Evolutionary conservation across 352 stramenopile species (phyloP).

Genomic region (Pythium folliculosum): DNA sequence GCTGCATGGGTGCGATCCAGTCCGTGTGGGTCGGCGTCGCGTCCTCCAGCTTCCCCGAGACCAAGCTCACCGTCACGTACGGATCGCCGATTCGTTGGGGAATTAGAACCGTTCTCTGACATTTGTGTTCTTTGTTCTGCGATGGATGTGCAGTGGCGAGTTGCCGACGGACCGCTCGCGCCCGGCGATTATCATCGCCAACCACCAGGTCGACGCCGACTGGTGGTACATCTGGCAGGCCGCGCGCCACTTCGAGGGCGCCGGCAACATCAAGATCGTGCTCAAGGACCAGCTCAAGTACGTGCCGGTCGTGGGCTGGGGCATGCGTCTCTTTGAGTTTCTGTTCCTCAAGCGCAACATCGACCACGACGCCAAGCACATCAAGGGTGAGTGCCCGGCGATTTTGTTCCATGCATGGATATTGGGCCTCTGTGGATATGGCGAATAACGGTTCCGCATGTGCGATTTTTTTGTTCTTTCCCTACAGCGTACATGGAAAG

Average conservation of each 20-base stretch:
- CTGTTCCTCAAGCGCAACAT: constrained; percentile 87
- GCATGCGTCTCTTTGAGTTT: constrained; percentile 90
- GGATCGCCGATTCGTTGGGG: neutral
- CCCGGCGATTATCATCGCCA: constrained; percentile 87
- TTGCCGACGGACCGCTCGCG: constrained; percentile 71
- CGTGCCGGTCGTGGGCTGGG: constrained; percentile 88
- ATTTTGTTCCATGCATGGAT: neutral
- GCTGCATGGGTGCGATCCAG: constrained; percentile 68
- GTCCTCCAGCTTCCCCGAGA: constrained; percentile 82
- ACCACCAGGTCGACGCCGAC: constrained; percentile 92
- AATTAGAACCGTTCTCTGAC: constrained; percentile 1
- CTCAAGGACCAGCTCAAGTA: constrained; percentile 91
- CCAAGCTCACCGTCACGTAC: constrained; percentile 78
- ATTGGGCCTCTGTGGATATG: neutral
- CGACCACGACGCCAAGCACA: constrained; percentile 68
- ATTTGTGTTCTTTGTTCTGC: constrained; percentile 9
- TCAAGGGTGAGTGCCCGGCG: constrained; percentile 38
- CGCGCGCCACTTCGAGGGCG: constrained; percentile 52
- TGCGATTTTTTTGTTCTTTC: neutral
- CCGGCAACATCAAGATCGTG: constrained; percentile 91
- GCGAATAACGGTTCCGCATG: neutral
- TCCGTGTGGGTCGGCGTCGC: constrained; percentile 88
- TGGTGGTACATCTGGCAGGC: constrained; percentile 94
- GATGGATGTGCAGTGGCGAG: constrained; percentile 47
- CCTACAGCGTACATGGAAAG: constrained; percentile 63